Conservation (phyloP, 1,139 yeast species). For the Sugiyamaella pinicola region DNA sequence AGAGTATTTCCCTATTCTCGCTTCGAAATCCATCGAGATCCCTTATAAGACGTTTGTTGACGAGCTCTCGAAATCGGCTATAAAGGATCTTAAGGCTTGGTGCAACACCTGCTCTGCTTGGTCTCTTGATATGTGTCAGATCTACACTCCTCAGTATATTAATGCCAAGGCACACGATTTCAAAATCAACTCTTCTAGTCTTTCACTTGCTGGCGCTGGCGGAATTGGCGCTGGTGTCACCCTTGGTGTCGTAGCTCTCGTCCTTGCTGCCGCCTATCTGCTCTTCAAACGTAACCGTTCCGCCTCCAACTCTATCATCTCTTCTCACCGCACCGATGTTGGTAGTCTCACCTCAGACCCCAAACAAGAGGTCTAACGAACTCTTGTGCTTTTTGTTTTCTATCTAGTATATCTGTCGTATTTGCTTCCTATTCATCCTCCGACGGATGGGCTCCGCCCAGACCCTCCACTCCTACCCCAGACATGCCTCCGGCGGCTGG, state of each 20-base stretch:
- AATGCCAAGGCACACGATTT: slow-evolving; percentile 33
- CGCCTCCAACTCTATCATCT: background rate
- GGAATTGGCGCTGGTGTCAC: slow-evolving; percentile 57
- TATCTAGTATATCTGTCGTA: background rate
- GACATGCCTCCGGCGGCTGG: no score
- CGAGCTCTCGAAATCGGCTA: slow-evolving; percentile 36
- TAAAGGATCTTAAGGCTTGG: slow-evolving; percentile 43
- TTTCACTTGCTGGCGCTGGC: slow-evolving; percentile 49
- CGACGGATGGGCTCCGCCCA: background rate
- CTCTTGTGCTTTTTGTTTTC: background rate
- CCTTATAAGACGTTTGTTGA: slow-evolving; percentile 43
- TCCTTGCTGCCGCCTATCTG: slow-evolving; percentile 23
- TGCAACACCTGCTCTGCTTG: slow-evolving; percentile 44
- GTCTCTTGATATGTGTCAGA: slow-evolving; percentile 39
- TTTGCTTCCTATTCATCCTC: background rate
- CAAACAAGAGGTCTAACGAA: slow-evolving; percentile 8
- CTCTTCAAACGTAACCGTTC: background rate
- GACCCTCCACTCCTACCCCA: no score
- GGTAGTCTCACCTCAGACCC: slow-evolving; percentile 4
- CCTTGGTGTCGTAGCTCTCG: slow-evolving; percentile 43
- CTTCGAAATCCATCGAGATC: slow-evolving; percentile 37
- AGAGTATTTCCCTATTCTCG: slow-evolving; percentile 44
- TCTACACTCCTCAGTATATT: slow-evolving; percentile 35
- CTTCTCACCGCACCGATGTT: background rate
- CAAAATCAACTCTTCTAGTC: slow-evolving; percentile 33